phyloP scores from a whole-genome alignment of 768 basidiomycete species.

The Amanita subjunquillea region DNA sequence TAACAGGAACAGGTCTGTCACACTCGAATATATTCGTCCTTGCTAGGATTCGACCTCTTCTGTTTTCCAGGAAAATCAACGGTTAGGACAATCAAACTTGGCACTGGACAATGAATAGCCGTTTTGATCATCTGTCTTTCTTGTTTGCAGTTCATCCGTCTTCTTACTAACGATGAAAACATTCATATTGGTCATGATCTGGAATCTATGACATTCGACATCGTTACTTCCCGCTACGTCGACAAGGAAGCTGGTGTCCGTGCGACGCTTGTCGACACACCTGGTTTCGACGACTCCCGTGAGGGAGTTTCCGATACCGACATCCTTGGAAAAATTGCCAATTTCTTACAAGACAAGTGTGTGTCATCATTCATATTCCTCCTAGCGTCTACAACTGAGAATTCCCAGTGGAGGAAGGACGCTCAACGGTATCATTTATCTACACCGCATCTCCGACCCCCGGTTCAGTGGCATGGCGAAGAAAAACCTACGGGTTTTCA shows the following conservation, averaged over 20 bases:
- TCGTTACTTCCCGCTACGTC: slow-evolving; percentile 10
- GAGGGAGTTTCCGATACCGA: slow-evolving; percentile 19
- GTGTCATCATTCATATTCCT: slow-evolving; percentile 1
- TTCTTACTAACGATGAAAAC: slow-evolving; percentile 21
- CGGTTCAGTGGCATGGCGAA: slow-evolving; percentile 28
- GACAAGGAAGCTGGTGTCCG: neutral
- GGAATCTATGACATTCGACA: slow-evolving; percentile 27
- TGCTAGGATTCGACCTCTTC: neutral
- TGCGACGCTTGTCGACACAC: slow-evolving; percentile 30
- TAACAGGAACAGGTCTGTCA: neutral
- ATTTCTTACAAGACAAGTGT: slow-evolving; percentile 12
- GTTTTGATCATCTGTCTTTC: neutral
- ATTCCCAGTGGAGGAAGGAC: slow-evolving; percentile 10
- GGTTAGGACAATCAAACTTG: neutral
- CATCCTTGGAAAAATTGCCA: slow-evolving; percentile 22
- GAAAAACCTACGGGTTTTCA: slow-evolving; percentile 36
- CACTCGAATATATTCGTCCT: neutral
- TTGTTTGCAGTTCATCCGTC: slow-evolving; percentile 27
- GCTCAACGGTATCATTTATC: slow-evolving; percentile 29
- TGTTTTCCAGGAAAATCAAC: neutral
- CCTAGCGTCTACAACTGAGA: neutral
- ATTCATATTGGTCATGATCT: slow-evolving; percentile 26
- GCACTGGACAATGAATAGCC: neutral
- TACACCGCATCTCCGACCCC: slow-evolving; percentile 30
- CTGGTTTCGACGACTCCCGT: slow-evolving; percentile 31